Evolutionary conservation across 768 basidiomycete species (phyloP), one percentile per base, ranked within the genome.

Genomic region (Floccularia luteovirens): DNA sequence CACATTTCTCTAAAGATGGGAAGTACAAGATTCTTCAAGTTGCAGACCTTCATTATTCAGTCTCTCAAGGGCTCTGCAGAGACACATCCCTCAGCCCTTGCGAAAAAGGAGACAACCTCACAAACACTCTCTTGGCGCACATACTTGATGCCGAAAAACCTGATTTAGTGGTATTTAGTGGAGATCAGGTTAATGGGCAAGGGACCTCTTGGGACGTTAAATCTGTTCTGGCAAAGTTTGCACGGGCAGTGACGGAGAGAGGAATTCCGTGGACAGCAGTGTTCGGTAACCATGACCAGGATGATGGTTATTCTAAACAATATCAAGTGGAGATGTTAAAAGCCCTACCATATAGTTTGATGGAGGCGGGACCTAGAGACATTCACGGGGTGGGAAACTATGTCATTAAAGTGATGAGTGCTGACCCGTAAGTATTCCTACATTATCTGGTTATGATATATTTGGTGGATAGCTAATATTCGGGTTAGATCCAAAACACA

Each of bases 121-220:
- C 91, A 0, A 70, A 67, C n/a, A 68, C 77, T 2, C 75, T 97
- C 36, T 63, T 99, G 30, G 75, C 68, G 5, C 72, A 62, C 27
- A 71, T 79, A 16, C 72, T 99, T 17, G 86, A 89, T 37, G 57
- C 64, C 11, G 90, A 94, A 61, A 80, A 85, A 50, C 94, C 94
- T 0, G 90, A 93, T 55, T 58, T 99, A 8, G 84, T 97, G 35
- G 82, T 99, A 5, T 92, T 98, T 51, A 80, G 76, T 0, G 94
- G 94, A 0, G 94, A 98, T 59, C 90, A 93, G 58, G 71, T 96
- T 19, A 96, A 94, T 48, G 93, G 92, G 0, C 92, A 97, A 58
- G 74, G 75, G 6, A 86, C 88, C 0, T 78, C 84, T 0, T 98
- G 92, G 87, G 91, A 96, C 46, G 70, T 89, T 1, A 79, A 81